These are phyloP conservation scores for Trichoderma cornu-damae DNA, from an alignment of 2,329 filamentous ascomycete genomes.

Conservation along the genomic window DNA sequence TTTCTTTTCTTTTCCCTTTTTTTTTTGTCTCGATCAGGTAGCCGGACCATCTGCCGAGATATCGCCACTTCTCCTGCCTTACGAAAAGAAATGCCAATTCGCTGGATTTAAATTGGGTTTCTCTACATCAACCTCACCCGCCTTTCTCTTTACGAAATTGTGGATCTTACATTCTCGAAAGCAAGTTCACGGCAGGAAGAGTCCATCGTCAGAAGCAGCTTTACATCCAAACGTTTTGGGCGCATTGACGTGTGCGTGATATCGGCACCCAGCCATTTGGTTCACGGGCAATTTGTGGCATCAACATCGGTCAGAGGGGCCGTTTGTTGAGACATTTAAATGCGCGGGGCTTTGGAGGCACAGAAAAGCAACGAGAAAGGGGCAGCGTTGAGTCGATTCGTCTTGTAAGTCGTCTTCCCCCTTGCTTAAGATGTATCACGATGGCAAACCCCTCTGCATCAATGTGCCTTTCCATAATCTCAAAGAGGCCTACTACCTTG, in stretches of 20 bases:
- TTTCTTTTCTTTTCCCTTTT: neutral
- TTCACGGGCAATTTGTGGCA: neutral
- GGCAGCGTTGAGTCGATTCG: neutral
- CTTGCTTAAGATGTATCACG: neutral
- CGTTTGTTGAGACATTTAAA: neutral
- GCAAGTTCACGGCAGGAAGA: neutral
- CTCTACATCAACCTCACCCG: neutral
- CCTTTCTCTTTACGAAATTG: neutral
- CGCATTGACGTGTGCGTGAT: neutral
- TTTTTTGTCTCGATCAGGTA: neutral
- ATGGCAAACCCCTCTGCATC: neutral
- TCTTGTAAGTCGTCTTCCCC: slow-evolving; percentile 9
- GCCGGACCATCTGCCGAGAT: neutral
- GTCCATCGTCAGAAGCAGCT: too few relatives aligned
- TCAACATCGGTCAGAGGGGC: neutral
- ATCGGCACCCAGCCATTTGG: neutral
- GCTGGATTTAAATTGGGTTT: neutral
- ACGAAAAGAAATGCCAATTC: neutral
- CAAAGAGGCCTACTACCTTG: neutral
- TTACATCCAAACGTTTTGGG: too few relatives aligned
- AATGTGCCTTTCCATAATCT: neutral
- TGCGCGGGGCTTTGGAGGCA: neutral
- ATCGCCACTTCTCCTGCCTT: neutral
- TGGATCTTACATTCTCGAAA: neutral
- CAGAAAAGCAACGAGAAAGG: neutral